A percentile compares a stretch with the other conserved stretches of the same genome.
Conservation (phyloP, 192 early-diverging fungal species). For the Mortierella claussenii region DNA sequence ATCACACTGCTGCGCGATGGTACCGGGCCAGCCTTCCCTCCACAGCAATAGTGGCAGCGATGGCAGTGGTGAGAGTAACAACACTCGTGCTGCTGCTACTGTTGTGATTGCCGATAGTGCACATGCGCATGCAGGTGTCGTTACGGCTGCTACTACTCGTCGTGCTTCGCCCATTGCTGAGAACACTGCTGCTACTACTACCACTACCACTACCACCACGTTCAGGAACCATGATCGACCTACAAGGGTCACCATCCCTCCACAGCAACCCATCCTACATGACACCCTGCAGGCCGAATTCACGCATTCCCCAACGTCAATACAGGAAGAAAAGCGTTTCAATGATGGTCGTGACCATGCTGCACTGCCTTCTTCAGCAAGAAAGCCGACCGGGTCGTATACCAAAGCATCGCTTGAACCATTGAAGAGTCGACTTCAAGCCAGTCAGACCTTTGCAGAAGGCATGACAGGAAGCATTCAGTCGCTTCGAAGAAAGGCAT, state of each 20-base stretch:
- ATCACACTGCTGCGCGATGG: too few relatives aligned
- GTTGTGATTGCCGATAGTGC: too few relatives aligned
- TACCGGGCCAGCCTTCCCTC: too few relatives aligned
- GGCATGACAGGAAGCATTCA: constrained; percentile 24
- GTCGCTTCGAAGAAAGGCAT: constrained; percentile 23
- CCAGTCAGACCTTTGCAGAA: constrained; percentile 39
- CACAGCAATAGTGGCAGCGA: too few relatives aligned
- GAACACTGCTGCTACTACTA: too few relatives aligned
- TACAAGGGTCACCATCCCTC: constrained; percentile 1
- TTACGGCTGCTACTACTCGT: too few relatives aligned
- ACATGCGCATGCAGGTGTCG: too few relatives aligned
- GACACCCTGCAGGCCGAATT: neutral
- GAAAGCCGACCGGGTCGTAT: neutral
- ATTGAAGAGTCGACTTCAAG: neutral
- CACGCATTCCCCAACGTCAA: neutral
- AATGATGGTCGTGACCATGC: neutral
- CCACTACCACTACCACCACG: too few relatives aligned
- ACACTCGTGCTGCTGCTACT: too few relatives aligned
- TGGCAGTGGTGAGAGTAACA: too few relatives aligned
- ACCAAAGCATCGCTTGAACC: neutral
- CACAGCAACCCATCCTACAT: neutral
- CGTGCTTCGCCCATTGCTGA: too few relatives aligned
- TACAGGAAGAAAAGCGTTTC: too few relatives aligned
- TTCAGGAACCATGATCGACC: neutral
- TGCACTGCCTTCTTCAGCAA: neutral